These are phyloP conservation scores for Entonaema liquescens DNA, from an alignment of 495 filamentous ascomycete species.

Conservation along the genomic window DNA sequence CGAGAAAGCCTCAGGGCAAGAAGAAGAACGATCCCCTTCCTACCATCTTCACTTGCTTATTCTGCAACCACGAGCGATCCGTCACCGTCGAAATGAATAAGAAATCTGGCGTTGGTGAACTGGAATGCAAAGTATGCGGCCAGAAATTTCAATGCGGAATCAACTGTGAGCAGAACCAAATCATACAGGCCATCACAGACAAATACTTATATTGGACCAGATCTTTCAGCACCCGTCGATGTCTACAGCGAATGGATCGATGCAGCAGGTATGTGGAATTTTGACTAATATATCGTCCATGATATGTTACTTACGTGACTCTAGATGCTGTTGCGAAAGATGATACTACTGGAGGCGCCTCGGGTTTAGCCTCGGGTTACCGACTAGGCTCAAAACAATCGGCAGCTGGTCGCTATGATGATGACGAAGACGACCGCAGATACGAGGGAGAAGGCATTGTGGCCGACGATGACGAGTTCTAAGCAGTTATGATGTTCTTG, in stretches of 20 bases:
- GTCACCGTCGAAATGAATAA: conserved; percentile 90
- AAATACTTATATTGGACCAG: conserved; percentile 52
- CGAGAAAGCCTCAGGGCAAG: conserved; percentile 80
- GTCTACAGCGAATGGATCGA: conserved; percentile 99
- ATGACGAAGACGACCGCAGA: conserved; percentile 56
- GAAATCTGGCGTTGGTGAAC: conserved; percentile 81
- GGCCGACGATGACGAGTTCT: conserved; percentile 56
- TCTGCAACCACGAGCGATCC: conserved; percentile 96
- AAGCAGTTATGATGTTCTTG: neutral
- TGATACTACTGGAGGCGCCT: conserved; percentile 29
- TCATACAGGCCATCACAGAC: neutral
- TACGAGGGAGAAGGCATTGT: conserved; percentile 57
- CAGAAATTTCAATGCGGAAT: conserved; percentile 91
- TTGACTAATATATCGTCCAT: neutral
- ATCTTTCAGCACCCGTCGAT: conserved; percentile 88
- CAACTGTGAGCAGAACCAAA: conserved; percentile 72
- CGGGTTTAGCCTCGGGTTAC: conserved; percentile 43
- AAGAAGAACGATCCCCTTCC: conserved; percentile 92
- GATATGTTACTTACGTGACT: conserved; percentile 29
- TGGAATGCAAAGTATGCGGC: conserved; percentile 92
- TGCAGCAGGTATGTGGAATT: conserved; percentile 79
- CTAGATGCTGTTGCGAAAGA: conserved; percentile 57
- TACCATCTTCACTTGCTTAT: conserved; percentile 91
- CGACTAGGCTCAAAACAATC: conserved; percentile 47
- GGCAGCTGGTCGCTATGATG: conserved; percentile 56